Percentiles rank a stretch among this genome's conserved stretches.
These are phyloP conservation scores for Colletotrichum sp. DNA, from an alignment of 2,329 filamentous ascomycete species.

Conservation along the genomic window DNA sequence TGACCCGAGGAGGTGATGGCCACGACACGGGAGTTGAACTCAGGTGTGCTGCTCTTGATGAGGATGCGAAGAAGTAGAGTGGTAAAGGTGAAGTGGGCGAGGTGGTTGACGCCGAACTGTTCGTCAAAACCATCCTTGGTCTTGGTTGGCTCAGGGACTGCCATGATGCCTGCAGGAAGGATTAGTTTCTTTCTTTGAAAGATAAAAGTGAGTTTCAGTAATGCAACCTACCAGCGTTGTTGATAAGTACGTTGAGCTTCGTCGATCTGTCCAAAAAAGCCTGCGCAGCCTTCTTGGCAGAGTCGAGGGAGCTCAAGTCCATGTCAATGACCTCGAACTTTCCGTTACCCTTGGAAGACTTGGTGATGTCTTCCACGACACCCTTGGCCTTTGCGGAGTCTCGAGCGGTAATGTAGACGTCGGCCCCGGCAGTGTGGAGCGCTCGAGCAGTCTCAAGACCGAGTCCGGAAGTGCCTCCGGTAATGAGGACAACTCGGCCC, in stretches of 20 bases:
- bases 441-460: slow-evolving; percentile 48
- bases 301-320: slow-evolving; percentile 33
- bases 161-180: slow-evolving; percentile 25
- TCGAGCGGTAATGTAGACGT: slow-evolving; percentile 47
- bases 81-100: slow-evolving; percentile 59
- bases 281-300: slow-evolving; percentile 30
- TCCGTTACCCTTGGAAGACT: slow-evolving; percentile 8
- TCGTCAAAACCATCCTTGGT: slow-evolving; percentile 28
- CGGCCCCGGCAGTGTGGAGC: slow-evolving; percentile 46
- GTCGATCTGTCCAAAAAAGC: slow-evolving; percentile 17
- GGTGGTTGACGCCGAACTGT: slow-evolving; percentile 58
- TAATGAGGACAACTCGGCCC: slow-evolving; percentile 44
- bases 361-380: slow-evolving; percentile 22
- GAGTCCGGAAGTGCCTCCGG: slow-evolving; percentile 44
- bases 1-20: slow-evolving; percentile 48
- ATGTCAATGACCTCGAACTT: slow-evolving; percentile 38
- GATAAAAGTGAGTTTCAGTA: background rate
- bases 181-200: too few relatives aligned
- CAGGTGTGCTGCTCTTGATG: slow-evolving; percentile 38
- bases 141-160: slow-evolving; percentile 7
- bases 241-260: slow-evolving; percentile 39
- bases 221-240: slow-evolving; percentile 42
- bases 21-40: slow-evolving; percentile 52
- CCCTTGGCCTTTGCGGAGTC: slow-evolving; percentile 34
- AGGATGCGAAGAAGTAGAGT: slow-evolving; percentile 50